Evolutionary conservation across 345 rosid genomes (phyloP), one percentile per base, ranked within the genome.

Genomic region (Moricandia arvensis): DNA sequence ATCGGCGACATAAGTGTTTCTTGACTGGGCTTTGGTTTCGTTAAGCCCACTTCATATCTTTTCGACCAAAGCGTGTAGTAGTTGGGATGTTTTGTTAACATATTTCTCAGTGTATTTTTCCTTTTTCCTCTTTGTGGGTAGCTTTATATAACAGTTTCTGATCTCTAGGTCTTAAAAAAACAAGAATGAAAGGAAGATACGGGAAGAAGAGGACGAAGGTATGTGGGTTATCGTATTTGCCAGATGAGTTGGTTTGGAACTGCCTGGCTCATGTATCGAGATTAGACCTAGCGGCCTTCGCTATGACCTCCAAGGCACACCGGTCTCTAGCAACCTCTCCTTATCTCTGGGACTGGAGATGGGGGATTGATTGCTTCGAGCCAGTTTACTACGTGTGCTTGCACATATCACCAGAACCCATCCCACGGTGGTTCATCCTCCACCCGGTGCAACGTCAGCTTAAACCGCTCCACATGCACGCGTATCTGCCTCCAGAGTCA

Each of bases 211-310:
- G 12, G 58, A 3, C 1, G 58, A 53, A 55, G 59, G 30, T 21
- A 30, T 55, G 30, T 55, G 30, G 59, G 59, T 26, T 65, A 45
- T 2, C 43, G 43, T 15, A 15, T 15, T 84, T 89, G 16, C 87
- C 97, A n/a, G 74, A 85, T 60, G 93, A 83, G 63, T 67, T 91
- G 51, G 80, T 83, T 13, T 27, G 85, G 8, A 87, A 79, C 80
- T 82, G 84, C 67, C 66, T 91, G 10, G 87, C 93, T 5, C 85
- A 89, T 4, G 21, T 87, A 53, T 88, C 91, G 8, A 79, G 89
- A 41, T 76, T 26, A 8, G 61, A 57, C 61, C 61, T 57, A 6
- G 61, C 62, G 8, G 62, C 62, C 34, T 58, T 58, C n/a, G n/a
- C n/a, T n/a, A n/a, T n/a, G n/a, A n/a, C n/a, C n/a, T n/a, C n/a